A percentile compares a stretch with the other conserved stretches of the same genome.
These are phyloP conservation scores for Phytopythium litorale DNA, from an alignment of 352 stramenopile species.

Conservation along the genomic window DNA sequence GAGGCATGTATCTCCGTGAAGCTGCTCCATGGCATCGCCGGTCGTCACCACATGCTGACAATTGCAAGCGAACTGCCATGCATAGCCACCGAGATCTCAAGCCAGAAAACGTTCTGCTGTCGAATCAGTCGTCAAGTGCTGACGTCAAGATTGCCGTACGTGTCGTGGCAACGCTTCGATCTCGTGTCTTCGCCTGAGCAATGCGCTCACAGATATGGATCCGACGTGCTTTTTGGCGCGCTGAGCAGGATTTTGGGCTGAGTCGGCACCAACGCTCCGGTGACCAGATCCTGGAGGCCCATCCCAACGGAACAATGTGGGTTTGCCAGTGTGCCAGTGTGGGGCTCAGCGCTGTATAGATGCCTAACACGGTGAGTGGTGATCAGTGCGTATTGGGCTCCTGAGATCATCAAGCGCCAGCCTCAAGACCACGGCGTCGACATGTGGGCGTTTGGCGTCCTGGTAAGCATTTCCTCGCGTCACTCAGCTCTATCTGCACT, in stretches of 20 bases:
- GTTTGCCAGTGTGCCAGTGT: slow-evolving; percentile 5
- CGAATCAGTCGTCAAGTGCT: slow-evolving; percentile 41
- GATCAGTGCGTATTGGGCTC: slow-evolving; percentile 68
- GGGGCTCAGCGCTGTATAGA: neutral
- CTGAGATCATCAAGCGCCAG: slow-evolving; percentile 66
- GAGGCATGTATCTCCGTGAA: too few species aligned
- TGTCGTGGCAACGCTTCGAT: slow-evolving; percentile 1
- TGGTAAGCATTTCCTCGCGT: slow-evolving; percentile 29
- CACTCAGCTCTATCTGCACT: neutral
- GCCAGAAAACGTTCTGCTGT: slow-evolving; percentile 72
- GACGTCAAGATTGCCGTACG: slow-evolving; percentile 69
- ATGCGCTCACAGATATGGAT: too few species aligned
- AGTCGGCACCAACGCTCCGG: slow-evolving; percentile 36
- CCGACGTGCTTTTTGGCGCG: too few species aligned
- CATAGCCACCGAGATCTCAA: slow-evolving; percentile 72
- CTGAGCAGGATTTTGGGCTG: slow-evolving; percentile 60
- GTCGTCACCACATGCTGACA: too few species aligned
- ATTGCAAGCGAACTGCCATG: too few species aligned
- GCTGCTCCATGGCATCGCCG: too few species aligned
- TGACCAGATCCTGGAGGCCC: slow-evolving; percentile 49
- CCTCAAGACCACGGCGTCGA: slow-evolving; percentile 72
- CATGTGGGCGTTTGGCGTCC: slow-evolving; percentile 78
- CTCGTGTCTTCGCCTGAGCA: neutral
- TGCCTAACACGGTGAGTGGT: neutral
- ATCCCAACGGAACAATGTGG: slow-evolving; percentile 67